Conservation (phyloP, 2,329 filamentous ascomycete genomes). For the Aspergillus pseudonomiae region DNA sequence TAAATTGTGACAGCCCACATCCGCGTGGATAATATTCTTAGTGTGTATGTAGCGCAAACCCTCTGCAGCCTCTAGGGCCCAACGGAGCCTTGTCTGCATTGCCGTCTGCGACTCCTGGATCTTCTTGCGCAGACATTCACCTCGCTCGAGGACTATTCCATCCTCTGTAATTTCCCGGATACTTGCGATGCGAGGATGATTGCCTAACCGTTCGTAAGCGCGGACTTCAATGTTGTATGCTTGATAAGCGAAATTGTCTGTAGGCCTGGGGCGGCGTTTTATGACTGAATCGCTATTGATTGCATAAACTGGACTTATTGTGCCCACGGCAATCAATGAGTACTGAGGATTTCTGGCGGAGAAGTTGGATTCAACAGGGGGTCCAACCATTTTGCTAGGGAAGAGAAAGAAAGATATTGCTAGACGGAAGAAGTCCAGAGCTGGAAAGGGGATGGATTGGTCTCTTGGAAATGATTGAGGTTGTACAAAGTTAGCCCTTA, state of each 20-base stretch:
- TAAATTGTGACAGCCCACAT: conserved; percentile 22
- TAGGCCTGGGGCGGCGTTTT: not conserved
- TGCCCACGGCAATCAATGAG: conserved; percentile 6
- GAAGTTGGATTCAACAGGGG: no score
- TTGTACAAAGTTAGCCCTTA: no score
- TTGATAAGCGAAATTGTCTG: conserved; percentile 4
- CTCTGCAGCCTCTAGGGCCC: conserved; percentile 19
- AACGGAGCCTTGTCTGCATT: conserved; percentile 6
- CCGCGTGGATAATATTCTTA: conserved; percentile 19
- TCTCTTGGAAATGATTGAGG: no score
- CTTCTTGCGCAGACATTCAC: conserved; percentile 5
- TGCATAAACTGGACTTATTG: conserved; percentile 4
- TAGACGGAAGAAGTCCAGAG: no score
- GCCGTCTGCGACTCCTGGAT: not conserved
- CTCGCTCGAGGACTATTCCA: conserved; percentile 6
- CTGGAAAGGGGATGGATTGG: no score
- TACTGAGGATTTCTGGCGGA: not conserved
- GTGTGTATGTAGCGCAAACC: conserved; percentile 20
- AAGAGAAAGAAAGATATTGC: no score
- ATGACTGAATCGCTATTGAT: conserved; percentile 4
- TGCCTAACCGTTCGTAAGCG: conserved; percentile 8
- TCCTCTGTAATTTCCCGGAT: not conserved
- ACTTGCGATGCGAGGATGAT: conserved; percentile 5
- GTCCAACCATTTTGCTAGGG: no score
- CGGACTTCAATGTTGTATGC: conserved; percentile 7